Evolutionary conservation across 768 basidiomycete genomes (phyloP).

Genomic region (Lactarius sp.): DNA sequence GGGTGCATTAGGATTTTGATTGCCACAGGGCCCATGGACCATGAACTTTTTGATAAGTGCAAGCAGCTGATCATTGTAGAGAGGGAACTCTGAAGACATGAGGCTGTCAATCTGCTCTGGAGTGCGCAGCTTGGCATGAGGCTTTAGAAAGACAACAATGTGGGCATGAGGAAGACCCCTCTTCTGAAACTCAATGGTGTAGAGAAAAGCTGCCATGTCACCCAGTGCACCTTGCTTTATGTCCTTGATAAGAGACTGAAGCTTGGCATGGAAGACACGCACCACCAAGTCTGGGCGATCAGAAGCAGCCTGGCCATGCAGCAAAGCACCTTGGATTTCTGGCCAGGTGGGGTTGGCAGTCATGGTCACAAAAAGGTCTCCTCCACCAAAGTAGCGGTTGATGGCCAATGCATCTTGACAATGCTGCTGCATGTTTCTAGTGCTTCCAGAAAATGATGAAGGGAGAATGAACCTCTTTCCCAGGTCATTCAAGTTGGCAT

Average conservation of each 20-base stretch:
- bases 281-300: background rate
- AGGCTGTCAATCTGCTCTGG: slow-evolving; percentile 38
- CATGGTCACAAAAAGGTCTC: slow-evolving; percentile 36
- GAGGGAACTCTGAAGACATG: too few species aligned
- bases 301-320: slow-evolving; percentile 28
- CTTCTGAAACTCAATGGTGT: slow-evolving; percentile 57
- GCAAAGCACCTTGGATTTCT: slow-evolving; percentile 19
- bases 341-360: slow-evolving; percentile 49
- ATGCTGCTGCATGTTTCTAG: too few species aligned
- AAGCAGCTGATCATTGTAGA: too few species aligned
- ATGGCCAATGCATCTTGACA: slow-evolving; percentile 2
- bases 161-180: slow-evolving; percentile 53
- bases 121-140: slow-evolving; percentile 33
- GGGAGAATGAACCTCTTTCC: too few species aligned
- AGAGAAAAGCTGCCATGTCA: slow-evolving; percentile 39
- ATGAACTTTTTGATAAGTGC: too few species aligned
- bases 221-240: slow-evolving; percentile 43
- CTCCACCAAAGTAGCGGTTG: background rate
- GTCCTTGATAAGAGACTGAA: slow-evolving; percentile 25
- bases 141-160: slow-evolving; percentile 40
- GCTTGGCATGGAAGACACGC: too few species aligned
- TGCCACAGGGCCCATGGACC: slow-evolving; percentile 47
- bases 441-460: too few species aligned
- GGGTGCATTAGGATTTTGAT: slow-evolving; percentile 31
- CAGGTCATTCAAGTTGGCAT: too few species aligned